phyloP scores from a whole-genome alignment of 2,329 filamentous ascomycete genomes.

The Fusarium albidum region DNA sequence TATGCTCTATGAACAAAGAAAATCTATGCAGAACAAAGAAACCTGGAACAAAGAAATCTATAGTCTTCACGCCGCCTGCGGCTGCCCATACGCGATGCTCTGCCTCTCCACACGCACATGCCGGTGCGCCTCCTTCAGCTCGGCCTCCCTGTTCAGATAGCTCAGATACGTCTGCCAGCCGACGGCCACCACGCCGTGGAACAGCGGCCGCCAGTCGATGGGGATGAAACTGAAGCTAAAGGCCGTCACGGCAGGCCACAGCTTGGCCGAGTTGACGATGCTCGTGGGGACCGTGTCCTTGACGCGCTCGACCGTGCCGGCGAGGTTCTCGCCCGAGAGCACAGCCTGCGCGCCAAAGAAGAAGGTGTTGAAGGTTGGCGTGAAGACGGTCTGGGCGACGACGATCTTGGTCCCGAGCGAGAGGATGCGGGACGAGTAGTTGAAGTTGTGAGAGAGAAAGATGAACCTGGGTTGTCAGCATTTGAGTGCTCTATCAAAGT shows the following conservation, averaged over 20 bases:
- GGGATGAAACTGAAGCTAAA: constrained; percentile 87
- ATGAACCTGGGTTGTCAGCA: constrained; percentile 68
- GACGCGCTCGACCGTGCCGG: constrained; percentile 74
- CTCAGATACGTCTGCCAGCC: constrained; percentile 94
- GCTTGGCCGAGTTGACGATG: constrained; percentile 80
- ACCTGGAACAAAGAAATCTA: constrained; percentile 7
- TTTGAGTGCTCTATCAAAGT: accelerated
- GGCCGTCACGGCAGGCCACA: constrained; percentile 89
- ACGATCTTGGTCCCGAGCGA: constrained; percentile 80
- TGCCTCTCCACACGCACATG: constrained; percentile 1
- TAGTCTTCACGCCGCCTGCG: constrained; percentile 10
- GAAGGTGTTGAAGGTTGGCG: constrained; percentile 82
- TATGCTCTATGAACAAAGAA: background rate
- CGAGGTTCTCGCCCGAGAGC: constrained; percentile 71
- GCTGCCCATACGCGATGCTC: background rate
- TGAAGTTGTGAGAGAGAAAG: constrained; percentile 83
- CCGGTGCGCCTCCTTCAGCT: constrained; percentile 46
- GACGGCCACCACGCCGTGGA: constrained; percentile 80
- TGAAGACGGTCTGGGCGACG: constrained; percentile 83
- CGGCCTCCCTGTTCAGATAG: constrained; percentile 78
- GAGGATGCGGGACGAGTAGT: constrained; percentile 76
- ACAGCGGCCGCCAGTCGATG: constrained; percentile 80
- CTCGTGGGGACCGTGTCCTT: constrained; percentile 78
- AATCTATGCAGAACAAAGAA: background rate
- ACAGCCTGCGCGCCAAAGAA: constrained; percentile 85